These are phyloP conservation scores for Amphicarpaea edgeworthii DNA, from an alignment of 306 rosid genomes.

Conservation along the genomic window DNA sequence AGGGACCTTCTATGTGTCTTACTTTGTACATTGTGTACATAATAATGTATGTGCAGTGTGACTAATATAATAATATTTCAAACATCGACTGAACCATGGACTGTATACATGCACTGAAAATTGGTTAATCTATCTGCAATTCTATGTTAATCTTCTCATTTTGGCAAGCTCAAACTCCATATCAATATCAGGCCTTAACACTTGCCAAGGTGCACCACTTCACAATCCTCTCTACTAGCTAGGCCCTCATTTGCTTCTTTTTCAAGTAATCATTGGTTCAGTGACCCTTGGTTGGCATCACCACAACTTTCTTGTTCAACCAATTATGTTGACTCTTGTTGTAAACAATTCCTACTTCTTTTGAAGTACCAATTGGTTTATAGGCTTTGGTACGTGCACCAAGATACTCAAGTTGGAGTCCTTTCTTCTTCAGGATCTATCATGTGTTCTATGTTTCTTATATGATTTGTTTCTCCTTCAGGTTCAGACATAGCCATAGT, in stretches of 20 bases:
- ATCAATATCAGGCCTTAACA: neutral
- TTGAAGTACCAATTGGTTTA: constrained; percentile 22
- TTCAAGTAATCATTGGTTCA: constrained; percentile 20
- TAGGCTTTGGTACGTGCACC: neutral
- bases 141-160: constrained; percentile 21
- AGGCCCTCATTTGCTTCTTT: constrained; percentile 16
- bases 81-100: constrained; percentile 11
- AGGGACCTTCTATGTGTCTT: neutral
- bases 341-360: constrained; percentile 1
- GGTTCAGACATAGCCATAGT: constrained; percentile 16
- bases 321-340: constrained; percentile 5
- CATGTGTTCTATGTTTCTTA: neutral
- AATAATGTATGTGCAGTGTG: constrained; percentile 23
- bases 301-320: constrained; percentile 12
- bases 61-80: constrained; percentile 26
- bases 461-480: neutral
- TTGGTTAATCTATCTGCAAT: constrained; percentile 16
- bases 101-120: constrained; percentile 15
- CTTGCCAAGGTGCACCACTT: constrained; percentile 15
- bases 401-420: constrained; percentile 25
- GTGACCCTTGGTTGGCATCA: neutral
- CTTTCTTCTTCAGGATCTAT: constrained; percentile 26
- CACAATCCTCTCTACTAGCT: constrained; percentile 7
- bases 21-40: constrained; percentile 29
- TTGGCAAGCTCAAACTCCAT: constrained; percentile 3